Base-by-base conservation (phyloP, 345 rosid genomes). In the Moricandia moricandioides region DNA sequence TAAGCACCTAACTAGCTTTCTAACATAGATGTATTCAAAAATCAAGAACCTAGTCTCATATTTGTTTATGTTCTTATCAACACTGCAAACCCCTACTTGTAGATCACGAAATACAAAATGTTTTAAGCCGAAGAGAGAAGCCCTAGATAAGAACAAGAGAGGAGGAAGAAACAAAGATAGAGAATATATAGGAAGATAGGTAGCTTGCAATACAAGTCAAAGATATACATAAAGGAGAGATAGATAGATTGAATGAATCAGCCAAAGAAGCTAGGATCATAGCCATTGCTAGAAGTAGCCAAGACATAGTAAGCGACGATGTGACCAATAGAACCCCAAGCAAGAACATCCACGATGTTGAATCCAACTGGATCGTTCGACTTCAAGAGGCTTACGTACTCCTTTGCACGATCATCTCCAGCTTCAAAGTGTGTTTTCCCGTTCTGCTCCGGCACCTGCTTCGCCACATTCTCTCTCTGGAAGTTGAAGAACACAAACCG, bases 251-350 rank as follows among this genome's bases (percentile, higher is more conserved):
- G 37, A 30, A 60, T 8, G 17, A 63, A 37, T 43, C 69, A 85
- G 16, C 65, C 75, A 33, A 91, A 91, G 97, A 89, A 91, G 27
- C 75, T 88, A 17, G 97, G 97, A 70, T 95, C 86, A 40, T 95
- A 95, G 69, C 93, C 97, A 71, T 92, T 92, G 91, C 96, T 89
- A 24, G 92, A 79, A 76, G 99, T 95, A 31, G 99, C 99, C 80
- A 95, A 82, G 85, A 95, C 89, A 80, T 95, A 95, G 79, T 95
- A 95, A 63, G 99, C 97, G 52, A 89, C 96, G 40, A 95, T 88
- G 80, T 95, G 97, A 54, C 99, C 97, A 39, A 95, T 90, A 37
- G 97, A 92, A 1, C 97, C 99, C 99, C 99, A 95, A 29, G 97
- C 92, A 76, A 95, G 96, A 27, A 95, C 99, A 81, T 95, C 99